Base-by-base conservation (phyloP, 164 flowering plant species). In the Brasenia schreberi region DNA sequence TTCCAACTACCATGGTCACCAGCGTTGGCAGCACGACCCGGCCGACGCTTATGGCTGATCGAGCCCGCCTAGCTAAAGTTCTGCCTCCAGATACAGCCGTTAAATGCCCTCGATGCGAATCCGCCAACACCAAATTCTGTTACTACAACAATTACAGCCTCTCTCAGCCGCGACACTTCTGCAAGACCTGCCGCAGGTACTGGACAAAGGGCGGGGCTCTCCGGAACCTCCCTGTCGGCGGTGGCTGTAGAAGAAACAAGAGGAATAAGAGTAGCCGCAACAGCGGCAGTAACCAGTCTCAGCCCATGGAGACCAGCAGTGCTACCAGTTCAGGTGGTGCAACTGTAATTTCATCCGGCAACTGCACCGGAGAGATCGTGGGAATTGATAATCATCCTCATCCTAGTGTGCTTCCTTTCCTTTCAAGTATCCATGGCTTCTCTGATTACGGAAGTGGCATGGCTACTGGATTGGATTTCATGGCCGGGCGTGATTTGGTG, bases 111-210 rank as follows among this genome's bases (percentile, higher is more conserved):
- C 81, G 98, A 73, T 92, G 98, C 72, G 97, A 90, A 18, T 92
- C 98, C 19, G 68, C 75, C 64, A 87, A 89, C 88, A 92, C 96
- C 70, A 92, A 92, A 66, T 92, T 92, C 70, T 92, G 97, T 68
- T 92, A 92, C 87, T 92, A 92, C 92, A 92, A 92, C 86, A 92
- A 92, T 78, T 92, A 92, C 83, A 89, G 95, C 62, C 87, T 90
- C 63, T 72, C 96, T 18, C 98, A 92, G 77, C 98, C 98, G 39
- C 79, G 98, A 64, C 88, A 92, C 80, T 92, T 93, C 70, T 93
- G 98, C 84, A 93, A 93, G 72, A 77, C 83, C 6, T 92, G 98
- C 73, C 74, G 98, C 59, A 81, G 98, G 84, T 92, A 89, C 63
- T 92, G 98, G 98, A 92, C 98, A 45, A 85, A 92, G 75, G 97